Percentiles rank a stretch among this genome's conserved stretches.
These are phyloP conservation scores for Amyloporia xantha DNA, from an alignment of 768 basidiomycete genomes.

Conservation along the genomic window DNA sequence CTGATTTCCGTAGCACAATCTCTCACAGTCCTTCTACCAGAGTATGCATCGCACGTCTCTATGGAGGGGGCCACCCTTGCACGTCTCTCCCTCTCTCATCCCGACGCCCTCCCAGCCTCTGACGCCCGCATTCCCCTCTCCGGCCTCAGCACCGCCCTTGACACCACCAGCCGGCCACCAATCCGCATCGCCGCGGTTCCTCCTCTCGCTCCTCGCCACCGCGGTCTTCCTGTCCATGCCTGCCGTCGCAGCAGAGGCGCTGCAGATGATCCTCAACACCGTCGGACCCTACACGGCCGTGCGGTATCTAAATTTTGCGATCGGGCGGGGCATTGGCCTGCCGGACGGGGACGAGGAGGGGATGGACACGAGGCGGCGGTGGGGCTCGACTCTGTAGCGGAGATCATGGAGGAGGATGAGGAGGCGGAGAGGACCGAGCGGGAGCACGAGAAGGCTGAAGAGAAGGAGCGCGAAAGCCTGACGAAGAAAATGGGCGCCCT, in stretches of 20 bases:
- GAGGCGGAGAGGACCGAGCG: constrained; percentile 25
- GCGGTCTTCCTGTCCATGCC: constrained; percentile 83
- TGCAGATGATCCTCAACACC: constrained; percentile 63
- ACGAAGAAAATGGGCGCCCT: background rate
- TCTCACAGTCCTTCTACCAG: constrained; percentile 37
- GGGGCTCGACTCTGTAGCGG: constrained; percentile 64
- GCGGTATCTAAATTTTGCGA: constrained; percentile 76
- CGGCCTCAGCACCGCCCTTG: constrained; percentile 15
- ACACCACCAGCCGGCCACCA: constrained; percentile 51
- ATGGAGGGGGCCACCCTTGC: constrained; percentile 75
- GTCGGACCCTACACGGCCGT: constrained; percentile 74
- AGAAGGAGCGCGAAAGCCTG: background rate
- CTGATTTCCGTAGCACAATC: no score
- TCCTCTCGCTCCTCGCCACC: constrained; percentile 83
- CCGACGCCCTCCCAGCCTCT: constrained; percentile 66
- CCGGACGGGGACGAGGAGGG: constrained; percentile 38
- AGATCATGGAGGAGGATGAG: constrained; percentile 34
- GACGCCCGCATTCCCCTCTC: constrained; percentile 49
- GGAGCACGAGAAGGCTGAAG: background rate
- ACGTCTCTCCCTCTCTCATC: constrained; percentile 56
- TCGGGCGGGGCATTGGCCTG: constrained; percentile 56
- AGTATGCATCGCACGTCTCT: constrained; percentile 79
- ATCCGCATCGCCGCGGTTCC: constrained; percentile 71
- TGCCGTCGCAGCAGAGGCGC: constrained; percentile 63
- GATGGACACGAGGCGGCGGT: constrained; percentile 47